phyloP scores from a whole-genome alignment of 805 yeast genomes.

The Wickerhamiella cacticola region DNA sequence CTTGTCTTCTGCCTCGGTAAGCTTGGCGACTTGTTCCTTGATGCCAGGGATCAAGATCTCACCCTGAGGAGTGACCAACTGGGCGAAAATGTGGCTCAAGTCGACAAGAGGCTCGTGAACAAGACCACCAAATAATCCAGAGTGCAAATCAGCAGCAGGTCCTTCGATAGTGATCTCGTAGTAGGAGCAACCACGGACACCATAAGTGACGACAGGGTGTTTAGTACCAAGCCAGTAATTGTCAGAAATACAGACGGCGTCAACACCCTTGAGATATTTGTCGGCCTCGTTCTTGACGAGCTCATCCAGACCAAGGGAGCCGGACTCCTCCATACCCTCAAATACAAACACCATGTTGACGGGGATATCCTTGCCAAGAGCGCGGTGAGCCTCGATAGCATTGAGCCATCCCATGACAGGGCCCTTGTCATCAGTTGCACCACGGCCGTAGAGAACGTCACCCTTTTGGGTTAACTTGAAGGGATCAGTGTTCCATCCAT shows the following conservation, averaged over 20 bases:
- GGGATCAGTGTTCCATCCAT: conserved; percentile 95
- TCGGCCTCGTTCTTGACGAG: conserved; percentile 70
- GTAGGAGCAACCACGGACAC: conserved; percentile 92
- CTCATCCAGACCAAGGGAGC: conserved; percentile 81
- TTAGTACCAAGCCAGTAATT: conserved; percentile 98
- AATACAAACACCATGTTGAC: conserved; percentile 87
- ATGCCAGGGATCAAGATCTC: conserved; percentile 80
- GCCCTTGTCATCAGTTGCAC: conserved; percentile 95
- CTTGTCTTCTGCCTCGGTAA: conserved; percentile 65
- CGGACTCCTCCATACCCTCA: conserved; percentile 99
- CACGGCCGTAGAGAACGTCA: conserved; percentile 75
- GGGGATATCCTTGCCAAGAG: conserved; percentile 76
- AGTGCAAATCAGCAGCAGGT: conserved; percentile 94
- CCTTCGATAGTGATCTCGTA: conserved; percentile 74
- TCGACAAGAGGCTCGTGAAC: conserved; percentile 97
- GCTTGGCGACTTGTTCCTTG: conserved; percentile 87
- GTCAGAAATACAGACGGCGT: conserved; percentile 91
- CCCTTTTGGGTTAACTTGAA: conserved; percentile 54
- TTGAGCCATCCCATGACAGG: conserved; percentile 97
- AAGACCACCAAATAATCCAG: conserved; percentile 95
- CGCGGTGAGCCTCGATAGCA: conserved; percentile 78
- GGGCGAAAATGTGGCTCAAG: conserved; percentile 60
- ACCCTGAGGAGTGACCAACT: conserved; percentile 72
- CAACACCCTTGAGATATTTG: conserved; percentile 72
- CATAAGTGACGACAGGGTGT: conserved; percentile 94